Conservation (phyloP, 441 rosid species). For the Dalechampia spathulata region DNA sequence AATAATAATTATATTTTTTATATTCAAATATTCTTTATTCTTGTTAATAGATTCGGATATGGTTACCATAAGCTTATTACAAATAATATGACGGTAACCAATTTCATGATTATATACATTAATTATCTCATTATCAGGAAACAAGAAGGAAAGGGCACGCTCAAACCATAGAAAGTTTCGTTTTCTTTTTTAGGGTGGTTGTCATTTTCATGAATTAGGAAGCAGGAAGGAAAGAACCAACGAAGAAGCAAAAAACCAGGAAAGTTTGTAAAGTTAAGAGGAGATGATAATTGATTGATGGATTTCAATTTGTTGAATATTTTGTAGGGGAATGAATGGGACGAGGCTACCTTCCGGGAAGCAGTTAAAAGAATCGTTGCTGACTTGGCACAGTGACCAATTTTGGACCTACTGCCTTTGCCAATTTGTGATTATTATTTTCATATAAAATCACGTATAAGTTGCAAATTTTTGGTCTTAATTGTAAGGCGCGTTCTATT, state of each 20-base stretch:
- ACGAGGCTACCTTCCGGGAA: conserved; percentile 72
- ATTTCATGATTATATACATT: background rate
- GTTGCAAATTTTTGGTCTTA: no score
- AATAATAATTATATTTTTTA: no score
- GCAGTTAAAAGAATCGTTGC: conserved; percentile 57
- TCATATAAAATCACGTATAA: no score
- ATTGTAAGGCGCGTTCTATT: no score
- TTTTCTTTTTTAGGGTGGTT: no score
- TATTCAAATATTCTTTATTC: no score
- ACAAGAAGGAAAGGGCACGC: background rate
- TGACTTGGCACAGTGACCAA: conserved; percentile 36
- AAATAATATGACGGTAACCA: background rate
- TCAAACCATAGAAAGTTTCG: background rate
- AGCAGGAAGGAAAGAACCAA: conserved; percentile 4
- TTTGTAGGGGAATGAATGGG: conserved; percentile 57
- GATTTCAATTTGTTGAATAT: conserved; percentile 5
- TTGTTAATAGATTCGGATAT: no score
- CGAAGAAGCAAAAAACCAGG: background rate
- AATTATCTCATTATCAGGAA: background rate
- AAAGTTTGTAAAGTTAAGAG: background rate
- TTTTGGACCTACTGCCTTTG: background rate
- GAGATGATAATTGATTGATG: background rate
- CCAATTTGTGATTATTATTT: no score
- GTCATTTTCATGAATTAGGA: background rate
- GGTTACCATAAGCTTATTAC: background rate